Conservation (phyloP, 192 early-diverging fungal genomes). For the Tieghemiomyces parasiticus region DNA sequence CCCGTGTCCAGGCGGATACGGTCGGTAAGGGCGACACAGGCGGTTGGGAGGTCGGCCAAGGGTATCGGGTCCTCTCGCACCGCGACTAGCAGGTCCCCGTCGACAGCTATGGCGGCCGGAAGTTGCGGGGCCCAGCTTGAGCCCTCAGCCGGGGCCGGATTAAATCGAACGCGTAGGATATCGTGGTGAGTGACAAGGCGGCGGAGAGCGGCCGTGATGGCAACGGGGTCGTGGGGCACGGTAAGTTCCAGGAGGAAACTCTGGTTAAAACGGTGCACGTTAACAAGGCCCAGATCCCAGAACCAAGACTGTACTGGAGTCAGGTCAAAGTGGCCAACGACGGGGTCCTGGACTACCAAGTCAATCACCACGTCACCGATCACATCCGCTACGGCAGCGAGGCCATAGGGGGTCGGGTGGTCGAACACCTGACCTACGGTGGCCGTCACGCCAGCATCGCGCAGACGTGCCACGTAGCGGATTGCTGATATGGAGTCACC, state of each 20-base stretch:
- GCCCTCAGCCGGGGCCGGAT: too few relatives aligned
- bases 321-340: background rate
- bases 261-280: conserved; percentile 4
- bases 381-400: background rate
- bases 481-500: conserved; percentile 7
- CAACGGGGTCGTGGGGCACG: background rate
- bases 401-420: background rate
- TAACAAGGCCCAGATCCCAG: background rate
- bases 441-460: background rate
- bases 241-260: background rate
- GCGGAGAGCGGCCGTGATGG: background rate
- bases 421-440: conserved; percentile 2
- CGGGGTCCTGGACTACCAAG: too few relatives aligned
- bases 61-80: background rate
- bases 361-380: too few relatives aligned
- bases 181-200: background rate
- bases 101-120: background rate
- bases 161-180: background rate
- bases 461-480: background rate
- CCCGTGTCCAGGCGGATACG: background rate
- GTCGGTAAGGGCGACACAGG: background rate
- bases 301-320: conserved; percentile 1
- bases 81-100: background rate
- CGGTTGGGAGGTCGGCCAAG: background rate
- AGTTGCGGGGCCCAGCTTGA: background rate